Evolutionary conservation across 2,329 filamentous ascomycete genomes (phyloP).

Genomic region (Diaporthe vexans): DNA sequence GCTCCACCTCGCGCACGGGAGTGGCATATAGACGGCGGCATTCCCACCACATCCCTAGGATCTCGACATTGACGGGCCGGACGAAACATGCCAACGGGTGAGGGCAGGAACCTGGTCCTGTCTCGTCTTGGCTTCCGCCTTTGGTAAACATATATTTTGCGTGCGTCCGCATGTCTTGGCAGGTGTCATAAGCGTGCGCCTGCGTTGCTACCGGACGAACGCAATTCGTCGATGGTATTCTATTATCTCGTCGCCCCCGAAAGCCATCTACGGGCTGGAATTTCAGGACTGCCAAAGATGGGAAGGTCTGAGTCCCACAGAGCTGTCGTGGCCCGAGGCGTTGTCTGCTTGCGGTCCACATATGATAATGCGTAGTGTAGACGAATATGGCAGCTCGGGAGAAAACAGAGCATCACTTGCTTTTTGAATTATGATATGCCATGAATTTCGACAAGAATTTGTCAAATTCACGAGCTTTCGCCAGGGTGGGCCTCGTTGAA

Average conservation of each 20-base stretch:
- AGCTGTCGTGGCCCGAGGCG: neutral
- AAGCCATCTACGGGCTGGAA: neutral
- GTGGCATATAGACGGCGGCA: constrained; percentile 13
- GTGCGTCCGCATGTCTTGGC: constrained; percentile 29
- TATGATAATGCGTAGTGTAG: constrained; percentile 2
- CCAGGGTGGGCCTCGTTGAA: neutral
- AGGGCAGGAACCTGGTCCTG: neutral
- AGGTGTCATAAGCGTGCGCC: constrained; percentile 3
- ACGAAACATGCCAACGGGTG: neutral
- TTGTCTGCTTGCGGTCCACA: neutral
- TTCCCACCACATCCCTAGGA: constrained; percentile 7
- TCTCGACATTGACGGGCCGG: neutral
- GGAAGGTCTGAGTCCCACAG: constrained; percentile 6
- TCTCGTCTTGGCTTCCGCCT: constrained; percentile 28
- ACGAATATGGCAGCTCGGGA: constrained; percentile 28
- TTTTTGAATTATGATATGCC: neutral
- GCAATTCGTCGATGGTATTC: constrained; percentile 8
- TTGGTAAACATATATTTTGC: neutral
- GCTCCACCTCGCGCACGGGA: neutral
- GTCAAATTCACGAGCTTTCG: neutral
- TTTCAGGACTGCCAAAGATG: constrained; percentile 18
- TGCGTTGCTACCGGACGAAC: neutral
- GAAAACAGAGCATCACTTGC: neutral
- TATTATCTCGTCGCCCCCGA: neutral
- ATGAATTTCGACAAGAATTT: neutral